phyloP scores from a whole-genome alignment of 192 early-diverging fungal genomes.

The Backusella mclennaniae region DNA sequence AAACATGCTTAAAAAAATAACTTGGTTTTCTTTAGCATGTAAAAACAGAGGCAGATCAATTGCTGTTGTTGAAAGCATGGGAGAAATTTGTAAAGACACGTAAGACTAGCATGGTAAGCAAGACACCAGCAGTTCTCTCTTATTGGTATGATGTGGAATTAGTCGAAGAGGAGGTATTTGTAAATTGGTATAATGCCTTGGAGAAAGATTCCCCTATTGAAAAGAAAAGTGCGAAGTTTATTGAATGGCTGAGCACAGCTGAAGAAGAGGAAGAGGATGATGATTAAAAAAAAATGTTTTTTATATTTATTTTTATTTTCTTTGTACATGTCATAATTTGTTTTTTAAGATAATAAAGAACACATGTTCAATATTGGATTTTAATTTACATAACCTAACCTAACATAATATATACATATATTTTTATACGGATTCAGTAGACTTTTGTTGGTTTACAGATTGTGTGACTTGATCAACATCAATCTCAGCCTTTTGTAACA shows the following conservation, averaged over 20 bases:
- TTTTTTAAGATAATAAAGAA: neutral
- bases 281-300: neutral
- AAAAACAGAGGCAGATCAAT: conserved; percentile 56
- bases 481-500: conserved; percentile 4
- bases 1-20: neutral
- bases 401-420: neutral
- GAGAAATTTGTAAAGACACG: conserved; percentile 51
- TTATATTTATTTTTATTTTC: neutral
- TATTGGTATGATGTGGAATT: conserved; percentile 71
- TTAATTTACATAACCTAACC: neutral
- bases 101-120: conserved; percentile 45
- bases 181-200: conserved; percentile 59
- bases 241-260: conserved; percentile 78
- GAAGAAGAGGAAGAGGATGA: conserved; percentile 70
- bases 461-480: conserved; percentile 16
- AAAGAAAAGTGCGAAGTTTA: conserved; percentile 63
- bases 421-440: neutral
- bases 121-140: conserved; percentile 63
- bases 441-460: conserved; percentile 3
- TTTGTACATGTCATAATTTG: neutral
- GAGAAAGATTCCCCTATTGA: conserved; percentile 56
- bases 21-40: conserved; percentile 47
- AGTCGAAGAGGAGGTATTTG: conserved; percentile 79
- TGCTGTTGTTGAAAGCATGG: conserved; percentile 57
- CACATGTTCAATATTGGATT: neutral